phyloP scores from a whole-genome alignment of 1,139 yeast species.

The Suhomyces bribrorum region DNA sequence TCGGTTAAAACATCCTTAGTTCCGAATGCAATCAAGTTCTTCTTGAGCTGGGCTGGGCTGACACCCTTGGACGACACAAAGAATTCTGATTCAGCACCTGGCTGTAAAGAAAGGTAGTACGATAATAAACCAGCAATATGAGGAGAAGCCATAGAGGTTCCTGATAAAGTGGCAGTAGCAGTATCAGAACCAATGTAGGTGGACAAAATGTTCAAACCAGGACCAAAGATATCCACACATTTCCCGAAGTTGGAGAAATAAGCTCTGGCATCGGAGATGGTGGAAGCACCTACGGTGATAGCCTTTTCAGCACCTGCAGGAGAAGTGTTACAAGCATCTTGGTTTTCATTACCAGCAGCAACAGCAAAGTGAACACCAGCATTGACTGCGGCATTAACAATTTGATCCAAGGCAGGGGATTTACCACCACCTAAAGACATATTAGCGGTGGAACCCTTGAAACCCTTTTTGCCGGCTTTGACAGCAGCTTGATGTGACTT shows the following conservation, averaged over 20 bases:
- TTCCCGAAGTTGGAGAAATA: constrained; percentile 80
- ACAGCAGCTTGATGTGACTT: constrained; percentile 60
- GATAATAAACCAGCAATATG: constrained; percentile 90
- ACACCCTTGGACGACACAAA: constrained; percentile 59
- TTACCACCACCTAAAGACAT: constrained; percentile 91
- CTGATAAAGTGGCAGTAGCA: constrained; percentile 89
- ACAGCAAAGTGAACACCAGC: constrained; percentile 84
- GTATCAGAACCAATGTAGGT: constrained; percentile 84
- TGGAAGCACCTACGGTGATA: constrained; percentile 81
- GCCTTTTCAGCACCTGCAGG: constrained; percentile 80
- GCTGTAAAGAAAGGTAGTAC: constrained; percentile 89
- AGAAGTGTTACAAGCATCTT: constrained; percentile 81
- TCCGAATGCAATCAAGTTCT: constrained; percentile 79
- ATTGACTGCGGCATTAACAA: constrained; percentile 79
- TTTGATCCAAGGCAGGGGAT: constrained; percentile 77
- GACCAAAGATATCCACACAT: constrained; percentile 85
- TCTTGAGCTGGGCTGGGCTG: constrained; percentile 85
- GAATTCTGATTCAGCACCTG: constrained; percentile 74
- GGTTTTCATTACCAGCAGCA: constrained; percentile 87
- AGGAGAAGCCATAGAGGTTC: constrained; percentile 99
- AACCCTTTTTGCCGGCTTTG: constrained; percentile 58
- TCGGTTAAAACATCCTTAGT: constrained; percentile 68
- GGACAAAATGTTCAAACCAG: constrained; percentile 77
- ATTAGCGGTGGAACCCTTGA: constrained; percentile 85
- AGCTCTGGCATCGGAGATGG: constrained; percentile 73